Percentiles rank a stretch among this genome's conserved stretches.
Conservation (phyloP, 2,329 filamentous ascomycete species). For the Fusarium acutatum region DNA sequence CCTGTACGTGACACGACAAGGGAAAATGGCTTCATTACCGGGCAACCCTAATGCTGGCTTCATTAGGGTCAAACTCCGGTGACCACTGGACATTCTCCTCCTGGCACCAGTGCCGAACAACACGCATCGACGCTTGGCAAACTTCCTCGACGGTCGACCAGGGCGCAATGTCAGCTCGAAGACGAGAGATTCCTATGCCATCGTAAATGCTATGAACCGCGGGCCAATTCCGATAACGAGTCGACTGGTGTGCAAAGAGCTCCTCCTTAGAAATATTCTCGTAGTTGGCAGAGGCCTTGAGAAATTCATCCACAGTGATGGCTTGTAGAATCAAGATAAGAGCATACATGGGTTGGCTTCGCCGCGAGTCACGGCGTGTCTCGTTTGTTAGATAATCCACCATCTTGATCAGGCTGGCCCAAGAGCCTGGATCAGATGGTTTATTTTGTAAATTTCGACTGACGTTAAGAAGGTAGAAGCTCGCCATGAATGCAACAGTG, state of each 20-base stretch:
- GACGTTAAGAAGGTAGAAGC: constrained; percentile 60
- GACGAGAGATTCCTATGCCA: constrained; percentile 40
- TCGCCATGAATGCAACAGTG: constrained; percentile 62
- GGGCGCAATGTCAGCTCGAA: constrained; percentile 47
- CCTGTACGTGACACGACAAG: neutral
- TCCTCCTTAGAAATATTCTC: constrained; percentile 34
- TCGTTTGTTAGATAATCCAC: constrained; percentile 51
- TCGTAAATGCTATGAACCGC: constrained; percentile 45
- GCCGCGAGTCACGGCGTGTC: constrained; percentile 47
- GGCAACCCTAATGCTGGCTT: constrained; percentile 28
- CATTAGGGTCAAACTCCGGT: constrained; percentile 47
- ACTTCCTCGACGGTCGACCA: constrained; percentile 58
- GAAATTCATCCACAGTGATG: constrained; percentile 56
- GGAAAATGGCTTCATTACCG: neutral
- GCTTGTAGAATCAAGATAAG: constrained; percentile 56
- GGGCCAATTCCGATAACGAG: constrained; percentile 41
- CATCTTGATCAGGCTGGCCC: constrained; percentile 57
- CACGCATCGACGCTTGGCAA: constrained; percentile 48
- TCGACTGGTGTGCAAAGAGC: constrained; percentile 41
- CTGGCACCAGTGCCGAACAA: constrained; percentile 55
- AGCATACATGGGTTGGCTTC: constrained; percentile 52
- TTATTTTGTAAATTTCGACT: constrained; percentile 55
- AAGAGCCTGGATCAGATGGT: constrained; percentile 51
- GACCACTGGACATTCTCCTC: constrained; percentile 57
- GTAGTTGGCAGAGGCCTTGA: constrained; percentile 46